Evolutionary conservation across 805 yeast genomes (phyloP), one percentile per base, ranked within the genome.

Genomic region (Candida ipomoeae): DNA sequence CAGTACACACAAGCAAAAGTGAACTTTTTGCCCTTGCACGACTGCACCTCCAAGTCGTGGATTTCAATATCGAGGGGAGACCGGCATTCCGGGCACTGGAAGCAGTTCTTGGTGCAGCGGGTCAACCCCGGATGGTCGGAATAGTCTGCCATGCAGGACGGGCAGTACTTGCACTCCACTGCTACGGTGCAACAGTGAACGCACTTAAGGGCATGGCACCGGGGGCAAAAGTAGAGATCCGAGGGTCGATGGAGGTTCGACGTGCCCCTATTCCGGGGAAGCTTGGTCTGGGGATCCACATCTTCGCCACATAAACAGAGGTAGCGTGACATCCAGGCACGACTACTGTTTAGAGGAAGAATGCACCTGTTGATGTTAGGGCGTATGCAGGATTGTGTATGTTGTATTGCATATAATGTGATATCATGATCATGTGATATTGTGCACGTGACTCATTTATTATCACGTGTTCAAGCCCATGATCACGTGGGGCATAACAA

Each of bases 81-180:
- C 2, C 54, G 45, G 51, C 78, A 73, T 5, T 52, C 42, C 1
- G 77, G 77, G 51, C 78, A 73, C 26, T 56, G 62, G 48, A 71
- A 71, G 54, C 78, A 73, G 53, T 68, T 73, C 46, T 66, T 68
- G n/a, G 62, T 52, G 51, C 78, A 73, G 41, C 64, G 46, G 15
- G 53, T 48, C 32, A 58, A 52, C 3, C 56, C 57, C 6, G 64
- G 46, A 14, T 48, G 38, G n/a, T 54, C 58, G 6, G 73, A 51
- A 54, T 66, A 71, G 53, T 70, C 73, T 14, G 64, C 52, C 59
- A 69, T 59, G 54, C 78, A 73, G 48, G 64, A 65, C 46, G 70
- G 55, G 53, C 78, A 73, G 56, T 60, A 73, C 52, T 70, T 70
- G 51, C 57, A 53, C 26, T 61, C 64, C 11, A 66, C 53, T 14